These are phyloP conservation scores for Mesembryanthemum crystallinum DNA, from an alignment of 148 eudicot genomes.

Conservation along the genomic window DNA sequence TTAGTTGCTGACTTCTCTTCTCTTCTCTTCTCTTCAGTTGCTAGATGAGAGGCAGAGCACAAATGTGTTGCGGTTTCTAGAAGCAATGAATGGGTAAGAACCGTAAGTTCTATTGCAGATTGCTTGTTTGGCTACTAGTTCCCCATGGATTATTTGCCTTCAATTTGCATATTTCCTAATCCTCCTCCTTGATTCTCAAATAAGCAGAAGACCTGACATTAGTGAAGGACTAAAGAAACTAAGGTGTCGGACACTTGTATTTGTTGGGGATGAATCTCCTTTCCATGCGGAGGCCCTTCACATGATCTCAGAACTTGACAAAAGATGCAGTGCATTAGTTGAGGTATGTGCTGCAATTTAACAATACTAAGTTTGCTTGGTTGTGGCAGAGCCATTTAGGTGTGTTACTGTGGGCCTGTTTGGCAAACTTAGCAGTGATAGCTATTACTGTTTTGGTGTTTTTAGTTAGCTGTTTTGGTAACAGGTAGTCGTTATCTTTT, in stretches of 20 bases:
- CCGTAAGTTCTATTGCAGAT: slow-evolving; percentile 14
- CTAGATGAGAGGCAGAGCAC: slow-evolving; percentile 83
- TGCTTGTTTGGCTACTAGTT: neutral
- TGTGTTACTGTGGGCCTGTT: neutral
- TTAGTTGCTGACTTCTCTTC: slow-evolving; percentile 15
- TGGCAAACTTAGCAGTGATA: too few species aligned
- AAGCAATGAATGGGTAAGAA: slow-evolving; percentile 90
- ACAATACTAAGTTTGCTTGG: neutral
- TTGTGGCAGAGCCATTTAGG: neutral
- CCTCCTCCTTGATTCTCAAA: slow-evolving; percentile 18
- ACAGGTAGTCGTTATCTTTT: too few species aligned
- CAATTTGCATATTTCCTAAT: neutral
- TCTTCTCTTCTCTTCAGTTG: slow-evolving; percentile 47
- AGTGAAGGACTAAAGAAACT: slow-evolving; percentile 74
- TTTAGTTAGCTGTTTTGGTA: too few species aligned
- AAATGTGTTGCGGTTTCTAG: slow-evolving; percentile 82
- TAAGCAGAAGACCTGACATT: slow-evolving; percentile 83
- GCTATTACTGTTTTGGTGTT: too few species aligned
- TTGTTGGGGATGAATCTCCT: slow-evolving; percentile 93
- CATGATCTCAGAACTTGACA: slow-evolving; percentile 81
- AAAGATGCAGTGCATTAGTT: slow-evolving; percentile 87
- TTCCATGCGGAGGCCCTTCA: slow-evolving; percentile 85
- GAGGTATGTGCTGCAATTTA: slow-evolving; percentile 54
- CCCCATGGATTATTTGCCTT: neutral
- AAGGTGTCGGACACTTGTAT: slow-evolving; percentile 83